Conservation (phyloP, 345 rosid genomes). For the Euphorbia tirucalli region DNA sequence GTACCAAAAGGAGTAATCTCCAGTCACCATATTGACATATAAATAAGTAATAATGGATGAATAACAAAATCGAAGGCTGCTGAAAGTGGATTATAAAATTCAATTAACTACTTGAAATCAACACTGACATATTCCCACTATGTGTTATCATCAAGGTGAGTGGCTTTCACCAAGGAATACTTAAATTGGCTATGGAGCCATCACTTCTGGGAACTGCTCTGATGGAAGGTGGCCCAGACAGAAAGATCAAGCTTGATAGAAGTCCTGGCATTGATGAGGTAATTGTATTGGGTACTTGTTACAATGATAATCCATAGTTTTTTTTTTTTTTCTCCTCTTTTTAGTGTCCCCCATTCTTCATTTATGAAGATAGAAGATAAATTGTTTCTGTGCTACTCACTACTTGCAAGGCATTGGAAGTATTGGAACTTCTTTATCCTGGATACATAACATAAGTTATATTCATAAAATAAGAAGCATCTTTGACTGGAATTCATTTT, state of each 20-base stretch:
- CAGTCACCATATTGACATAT: neutral
- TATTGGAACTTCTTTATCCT: neutral
- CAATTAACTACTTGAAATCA: neutral
- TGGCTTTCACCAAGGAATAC: constrained; percentile 87
- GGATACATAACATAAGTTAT: neutral
- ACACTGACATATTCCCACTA: constrained; percentile 10
- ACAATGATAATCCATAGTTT: neutral
- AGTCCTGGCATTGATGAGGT: constrained; percentile 94
- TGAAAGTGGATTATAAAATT: neutral
- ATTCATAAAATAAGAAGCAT: neutral
- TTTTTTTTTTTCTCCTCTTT: neutral
- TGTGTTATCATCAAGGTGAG: constrained; percentile 46
- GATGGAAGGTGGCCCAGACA: constrained; percentile 89
- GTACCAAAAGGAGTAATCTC: neutral
- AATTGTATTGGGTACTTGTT: constrained; percentile 15
- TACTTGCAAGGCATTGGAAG: neutral
- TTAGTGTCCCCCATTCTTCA: neutral
- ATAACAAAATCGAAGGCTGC: neutral
- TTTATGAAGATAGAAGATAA: neutral
- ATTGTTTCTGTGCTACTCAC: neutral
- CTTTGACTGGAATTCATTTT: neutral
- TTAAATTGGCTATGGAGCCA: constrained; percentile 96
- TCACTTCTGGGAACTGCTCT: constrained; percentile 76
- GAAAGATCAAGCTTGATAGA: constrained; percentile 80
- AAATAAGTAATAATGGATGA: neutral